Percentiles rank a stretch among this genome's conserved stretches.
Evolutionary conservation across 495 filamentous ascomycete genomes (phyloP).

Genomic region (Penicillium verhagenii): DNA sequence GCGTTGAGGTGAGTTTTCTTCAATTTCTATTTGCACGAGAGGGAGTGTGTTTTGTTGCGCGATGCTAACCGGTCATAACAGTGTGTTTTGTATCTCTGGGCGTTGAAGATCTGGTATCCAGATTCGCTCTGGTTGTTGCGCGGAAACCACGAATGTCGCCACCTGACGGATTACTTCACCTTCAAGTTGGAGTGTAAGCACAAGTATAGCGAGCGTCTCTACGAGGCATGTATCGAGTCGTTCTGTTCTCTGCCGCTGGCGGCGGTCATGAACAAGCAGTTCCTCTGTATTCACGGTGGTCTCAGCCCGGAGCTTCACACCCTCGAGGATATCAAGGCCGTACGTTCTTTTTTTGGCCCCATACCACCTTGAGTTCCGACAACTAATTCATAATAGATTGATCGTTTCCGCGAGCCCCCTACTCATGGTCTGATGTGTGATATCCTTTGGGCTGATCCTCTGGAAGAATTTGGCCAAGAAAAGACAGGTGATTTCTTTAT

Average conservation of each 20-base stretch:
- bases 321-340: conserved; percentile 85
- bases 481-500: conserved; percentile 96
- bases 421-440: conserved; percentile 99
- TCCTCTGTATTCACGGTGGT: conserved; percentile 96
- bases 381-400: conserved; percentile 63
- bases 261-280: conserved; percentile 99
- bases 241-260: conserved; percentile 94
- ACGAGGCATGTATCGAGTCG: conserved; percentile 97
- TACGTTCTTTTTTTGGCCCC: conserved; percentile 36
- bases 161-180: conserved; percentile 99
- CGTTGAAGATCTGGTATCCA: conserved; percentile 98
- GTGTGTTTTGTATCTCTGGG: conserved; percentile 97
- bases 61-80: conserved; percentile 27
- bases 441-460: conserved; percentile 96
- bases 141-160: conserved; percentile 97
- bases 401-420: conserved; percentile 94
- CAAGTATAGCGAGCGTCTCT: conserved; percentile 95
- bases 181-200: conserved; percentile 99
- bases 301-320: conserved; percentile 95
- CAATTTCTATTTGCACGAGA: neutral
- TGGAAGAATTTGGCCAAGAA: conserved; percentile 99
- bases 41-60: neutral
- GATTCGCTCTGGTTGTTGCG: conserved; percentile 95
- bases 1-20: conserved; percentile 72
- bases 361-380: neutral